Conservation (phyloP, 129 eudicot genomes). For the Pittosporum tobira region DNA sequence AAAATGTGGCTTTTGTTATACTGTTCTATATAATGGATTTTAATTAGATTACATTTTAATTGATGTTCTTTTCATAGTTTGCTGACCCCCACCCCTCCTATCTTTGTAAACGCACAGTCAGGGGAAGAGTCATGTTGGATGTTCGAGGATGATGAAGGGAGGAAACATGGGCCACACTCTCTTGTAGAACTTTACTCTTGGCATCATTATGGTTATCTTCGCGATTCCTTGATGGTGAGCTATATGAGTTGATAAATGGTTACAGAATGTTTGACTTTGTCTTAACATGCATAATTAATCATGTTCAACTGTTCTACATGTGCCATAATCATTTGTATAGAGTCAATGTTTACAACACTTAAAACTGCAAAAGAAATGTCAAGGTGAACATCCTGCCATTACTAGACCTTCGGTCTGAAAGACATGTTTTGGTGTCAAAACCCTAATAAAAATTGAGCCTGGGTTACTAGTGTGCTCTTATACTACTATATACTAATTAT, state of each 20-base stretch:
- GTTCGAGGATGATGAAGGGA: slow-evolving; percentile 65
- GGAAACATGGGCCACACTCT: slow-evolving; percentile 83
- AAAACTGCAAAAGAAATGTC: no score
- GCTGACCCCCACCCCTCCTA: neutral
- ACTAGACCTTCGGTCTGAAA: neutral
- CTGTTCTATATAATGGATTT: neutral
- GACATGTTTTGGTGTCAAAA: neutral
- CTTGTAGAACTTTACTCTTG: slow-evolving; percentile 79
- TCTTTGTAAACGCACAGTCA: slow-evolving; percentile 22
- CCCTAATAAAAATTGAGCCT: no score
- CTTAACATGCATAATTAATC: neutral
- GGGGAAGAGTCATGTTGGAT: slow-evolving; percentile 78
- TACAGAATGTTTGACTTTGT: neutral
- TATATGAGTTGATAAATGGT: neutral
- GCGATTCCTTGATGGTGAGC: slow-evolving; percentile 63
- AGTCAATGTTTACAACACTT: no score
- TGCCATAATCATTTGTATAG: neutral
- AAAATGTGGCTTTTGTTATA: neutral
- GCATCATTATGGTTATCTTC: slow-evolving; percentile 72
- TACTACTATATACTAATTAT: no score
- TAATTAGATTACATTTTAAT: neutral
- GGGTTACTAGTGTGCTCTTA: no score
- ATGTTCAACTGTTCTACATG: neutral
- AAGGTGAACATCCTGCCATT: neutral
- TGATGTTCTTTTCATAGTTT: neutral